A percentile compares a stretch with the other conserved stretches of the same genome.
phyloP scores from a whole-genome alignment of 768 basidiomycete species.

The Rhizopogon sp. region DNA sequence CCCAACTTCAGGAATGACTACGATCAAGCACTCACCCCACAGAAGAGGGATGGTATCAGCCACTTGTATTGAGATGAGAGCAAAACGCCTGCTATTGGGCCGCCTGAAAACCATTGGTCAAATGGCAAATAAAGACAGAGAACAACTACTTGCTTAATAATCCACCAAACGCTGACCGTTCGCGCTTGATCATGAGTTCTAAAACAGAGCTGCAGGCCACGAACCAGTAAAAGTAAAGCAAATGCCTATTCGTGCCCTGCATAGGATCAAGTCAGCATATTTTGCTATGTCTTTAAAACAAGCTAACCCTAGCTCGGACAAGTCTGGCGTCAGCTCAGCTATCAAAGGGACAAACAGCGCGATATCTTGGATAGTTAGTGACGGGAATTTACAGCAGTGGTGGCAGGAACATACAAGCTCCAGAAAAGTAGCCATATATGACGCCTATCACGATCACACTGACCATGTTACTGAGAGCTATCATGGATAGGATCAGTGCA shows the following conservation, averaged over 20 bases:
- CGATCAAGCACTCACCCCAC: conserved; percentile 28
- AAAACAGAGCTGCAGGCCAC: conserved; percentile 3
- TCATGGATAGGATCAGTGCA: conserved; percentile 38
- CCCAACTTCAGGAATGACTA: not conserved
- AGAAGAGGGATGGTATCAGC: conserved; percentile 53
- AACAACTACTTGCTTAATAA: conserved; percentile 12
- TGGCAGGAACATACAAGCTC: conserved; percentile 14
- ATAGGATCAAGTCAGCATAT: not conserved
- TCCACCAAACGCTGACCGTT: conserved; percentile 14
- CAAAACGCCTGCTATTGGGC: conserved; percentile 54
- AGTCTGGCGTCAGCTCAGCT: conserved; percentile 35
- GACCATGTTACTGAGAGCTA: conserved; percentile 33
- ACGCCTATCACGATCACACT: conserved; percentile 38
- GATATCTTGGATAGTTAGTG: conserved; percentile 25
- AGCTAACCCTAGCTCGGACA: conserved; percentile 45
- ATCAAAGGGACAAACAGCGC: conserved; percentile 40
- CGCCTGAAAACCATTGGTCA: conserved; percentile 29
- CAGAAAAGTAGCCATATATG: conserved; percentile 46
- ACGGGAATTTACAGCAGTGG: not conserved
- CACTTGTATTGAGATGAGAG: conserved; percentile 45
- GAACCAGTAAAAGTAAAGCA: conserved; percentile 41
- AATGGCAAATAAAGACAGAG: not conserved
- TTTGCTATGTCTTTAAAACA: too few relatives aligned
- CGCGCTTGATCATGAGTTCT: not conserved
- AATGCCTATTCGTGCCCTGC: conserved; percentile 37